A percentile compares a stretch with the other conserved stretches of the same genome.
These are phyloP conservation scores for Halocafeteria seosinensis DNA, from an alignment of 108 stramenopile genomes.

Conservation along the genomic window DNA sequence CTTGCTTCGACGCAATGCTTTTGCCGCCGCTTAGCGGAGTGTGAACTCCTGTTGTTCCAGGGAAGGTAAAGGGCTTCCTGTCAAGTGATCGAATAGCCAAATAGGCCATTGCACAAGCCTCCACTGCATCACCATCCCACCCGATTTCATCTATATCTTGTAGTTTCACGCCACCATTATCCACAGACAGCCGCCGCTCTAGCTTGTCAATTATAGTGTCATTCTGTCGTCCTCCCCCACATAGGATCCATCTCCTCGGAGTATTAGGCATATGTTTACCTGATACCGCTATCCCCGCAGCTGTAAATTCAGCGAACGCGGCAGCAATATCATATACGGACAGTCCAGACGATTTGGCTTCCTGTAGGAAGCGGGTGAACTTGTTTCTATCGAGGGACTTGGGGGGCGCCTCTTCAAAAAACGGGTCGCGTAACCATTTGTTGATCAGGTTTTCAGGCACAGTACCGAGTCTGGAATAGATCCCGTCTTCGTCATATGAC, in stretches of 20 bases:
- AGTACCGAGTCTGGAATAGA: background rate
- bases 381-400: background rate
- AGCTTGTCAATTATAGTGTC: background rate
- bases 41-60: background rate
- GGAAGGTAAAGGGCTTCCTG: background rate
- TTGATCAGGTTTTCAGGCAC: background rate
- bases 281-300: background rate
- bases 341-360: background rate
- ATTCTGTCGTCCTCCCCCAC: background rate
- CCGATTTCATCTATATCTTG: background rate
- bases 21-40: no score
- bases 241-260: background rate
- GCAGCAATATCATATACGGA: background rate
- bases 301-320: background rate
- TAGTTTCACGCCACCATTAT: background rate
- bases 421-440: background rate
- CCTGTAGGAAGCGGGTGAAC: background rate
- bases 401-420: background rate
- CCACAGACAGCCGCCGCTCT: background rate
- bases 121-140: background rate
- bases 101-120: background rate
- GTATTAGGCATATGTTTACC: background rate
- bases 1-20: no score
- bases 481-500: background rate
- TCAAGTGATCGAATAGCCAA: background rate